Evolutionary conservation across 1,284 basidiomycete species (phyloP).

Genomic region (Malassezia slooffiae): DNA sequence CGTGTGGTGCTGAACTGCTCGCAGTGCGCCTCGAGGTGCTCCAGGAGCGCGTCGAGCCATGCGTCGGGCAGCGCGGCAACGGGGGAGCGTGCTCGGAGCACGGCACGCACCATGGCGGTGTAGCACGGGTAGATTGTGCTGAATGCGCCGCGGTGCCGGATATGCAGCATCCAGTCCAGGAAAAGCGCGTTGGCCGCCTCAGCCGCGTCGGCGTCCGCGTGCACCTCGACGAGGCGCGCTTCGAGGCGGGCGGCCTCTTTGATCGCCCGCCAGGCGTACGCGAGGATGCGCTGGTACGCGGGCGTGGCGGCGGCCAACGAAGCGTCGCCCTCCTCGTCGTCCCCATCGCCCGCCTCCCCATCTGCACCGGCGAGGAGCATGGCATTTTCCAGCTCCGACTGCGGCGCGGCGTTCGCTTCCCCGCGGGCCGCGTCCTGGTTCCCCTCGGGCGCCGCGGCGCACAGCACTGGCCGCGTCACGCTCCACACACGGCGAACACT

Average conservation of each 20-base stretch:
- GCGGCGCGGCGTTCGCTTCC: slow-evolving; percentile 10
- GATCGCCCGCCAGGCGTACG: slow-evolving; percentile 47
- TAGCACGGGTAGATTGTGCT: slow-evolving; percentile 46
- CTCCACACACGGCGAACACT: slow-evolving; percentile 38
- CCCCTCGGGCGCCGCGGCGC: slow-evolving; percentile 41
- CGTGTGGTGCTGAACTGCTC: slow-evolving; percentile 45
- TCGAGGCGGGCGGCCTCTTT: slow-evolving; percentile 46
- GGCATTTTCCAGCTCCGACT: slow-evolving; percentile 29
- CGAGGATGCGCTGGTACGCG: slow-evolving; percentile 44
- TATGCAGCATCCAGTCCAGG: slow-evolving; percentile 41
- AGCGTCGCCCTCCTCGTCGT: slow-evolving; percentile 26
- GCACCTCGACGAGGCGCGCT: slow-evolving; percentile 26
- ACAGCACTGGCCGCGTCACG: slow-evolving; percentile 39
- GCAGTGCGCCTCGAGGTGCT: slow-evolving; percentile 20
- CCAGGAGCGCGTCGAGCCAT: slow-evolving; percentile 40
- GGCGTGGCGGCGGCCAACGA: slow-evolving; percentile 25
- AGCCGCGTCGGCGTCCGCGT: slow-evolving; percentile 3
- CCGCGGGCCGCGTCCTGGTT: slow-evolving; percentile 7
- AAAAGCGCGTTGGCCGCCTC: slow-evolving; percentile 37
- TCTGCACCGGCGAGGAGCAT: slow-evolving; percentile 26
- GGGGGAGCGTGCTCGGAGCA: slow-evolving; percentile 25
- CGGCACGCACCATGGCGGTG: slow-evolving; percentile 18
- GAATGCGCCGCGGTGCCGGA: slow-evolving; percentile 47
- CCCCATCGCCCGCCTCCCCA: slow-evolving; percentile 17
- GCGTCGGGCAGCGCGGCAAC: slow-evolving; percentile 23